A percentile compares a stretch with the other conserved stretches of the same genome.
Conservation (phyloP, 2,329 filamentous ascomycete genomes). For the Pseudocercospora macadamiae region DNA sequence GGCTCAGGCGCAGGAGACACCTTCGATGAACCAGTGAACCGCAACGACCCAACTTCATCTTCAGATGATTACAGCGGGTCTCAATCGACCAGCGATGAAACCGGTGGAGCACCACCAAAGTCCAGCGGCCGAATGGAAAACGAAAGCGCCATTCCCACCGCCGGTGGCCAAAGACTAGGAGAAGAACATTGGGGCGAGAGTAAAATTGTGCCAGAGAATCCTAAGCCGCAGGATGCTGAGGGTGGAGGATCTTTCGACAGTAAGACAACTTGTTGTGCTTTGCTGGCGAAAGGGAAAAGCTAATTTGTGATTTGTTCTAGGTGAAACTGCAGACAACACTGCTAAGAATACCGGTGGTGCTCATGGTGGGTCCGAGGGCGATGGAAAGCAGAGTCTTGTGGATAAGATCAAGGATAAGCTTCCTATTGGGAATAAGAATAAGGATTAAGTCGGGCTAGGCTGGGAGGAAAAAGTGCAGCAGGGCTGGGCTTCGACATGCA, state of each 20-base stretch:
- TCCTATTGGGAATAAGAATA: slow-evolving; percentile 28
- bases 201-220: slow-evolving; percentile 37
- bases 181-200: slow-evolving; percentile 41
- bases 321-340: slow-evolving; percentile 33
- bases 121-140: slow-evolving; percentile 27
- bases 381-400: slow-evolving; percentile 31
- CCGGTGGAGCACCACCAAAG: background rate
- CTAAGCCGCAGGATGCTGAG: slow-evolving; percentile 17
- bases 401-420: slow-evolving; percentile 36
- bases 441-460: background rate
- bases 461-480: no score
- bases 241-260: no score
- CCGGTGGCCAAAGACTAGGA: slow-evolving; percentile 37
- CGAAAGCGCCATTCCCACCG: slow-evolving; percentile 35
- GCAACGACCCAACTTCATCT: background rate
- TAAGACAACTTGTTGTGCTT: no score
- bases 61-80: no score
- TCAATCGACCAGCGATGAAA: background rate
- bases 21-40: background rate
- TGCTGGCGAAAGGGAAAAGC: no score
- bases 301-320: no score
- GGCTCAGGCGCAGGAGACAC: background rate
- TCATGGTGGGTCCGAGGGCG: slow-evolving; percentile 15
- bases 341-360: slow-evolving; percentile 33
- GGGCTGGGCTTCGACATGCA: no score